These are phyloP conservation scores for Acacia acuminata DNA, from an alignment of 306 rosid genomes.

Conservation along the genomic window DNA sequence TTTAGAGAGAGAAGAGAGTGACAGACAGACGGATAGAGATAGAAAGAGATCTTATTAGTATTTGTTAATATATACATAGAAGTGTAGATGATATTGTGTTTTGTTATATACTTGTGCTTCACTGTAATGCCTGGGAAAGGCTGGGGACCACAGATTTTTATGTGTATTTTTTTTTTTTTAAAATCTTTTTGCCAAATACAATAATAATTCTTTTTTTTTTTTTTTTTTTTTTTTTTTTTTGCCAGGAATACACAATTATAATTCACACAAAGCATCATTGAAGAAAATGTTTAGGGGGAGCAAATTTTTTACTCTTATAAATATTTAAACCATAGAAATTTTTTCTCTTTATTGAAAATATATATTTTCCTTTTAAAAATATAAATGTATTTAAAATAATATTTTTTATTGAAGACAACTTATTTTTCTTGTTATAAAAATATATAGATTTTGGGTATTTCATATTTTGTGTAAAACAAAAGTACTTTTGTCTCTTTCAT, in stretches of 20 bases:
- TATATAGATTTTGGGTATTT: too few species aligned
- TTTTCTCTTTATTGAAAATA: background rate
- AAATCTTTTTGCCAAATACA: background rate
- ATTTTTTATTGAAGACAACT: background rate
- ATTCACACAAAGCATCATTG: background rate
- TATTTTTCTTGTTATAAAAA: background rate
- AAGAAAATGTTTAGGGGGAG: background rate
- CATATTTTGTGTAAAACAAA: background rate
- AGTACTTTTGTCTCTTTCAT: background rate
- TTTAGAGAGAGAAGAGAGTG: slow-evolving; percentile 35
- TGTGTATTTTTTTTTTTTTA: background rate
- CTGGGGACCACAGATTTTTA: slow-evolving; percentile 50
- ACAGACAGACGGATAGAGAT: background rate
- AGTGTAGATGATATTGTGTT: slow-evolving; percentile 26
- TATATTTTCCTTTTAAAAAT: background rate
- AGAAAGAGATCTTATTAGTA: slow-evolving; percentile 11
- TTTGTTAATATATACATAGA: slow-evolving; percentile 11
- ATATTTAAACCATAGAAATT: background rate
- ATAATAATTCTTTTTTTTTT: background rate
- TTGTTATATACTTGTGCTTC: slow-evolving; percentile 32
- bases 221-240: too few species aligned
- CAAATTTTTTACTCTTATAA: background rate
- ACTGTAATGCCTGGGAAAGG: slow-evolving; percentile 36
- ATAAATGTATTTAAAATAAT: too few species aligned
- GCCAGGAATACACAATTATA: background rate